A percentile compares a stretch with the other conserved stretches of the same genome.
Conservation (phyloP, 768 basidiomycete species). For the Clathrus columnatus region DNA sequence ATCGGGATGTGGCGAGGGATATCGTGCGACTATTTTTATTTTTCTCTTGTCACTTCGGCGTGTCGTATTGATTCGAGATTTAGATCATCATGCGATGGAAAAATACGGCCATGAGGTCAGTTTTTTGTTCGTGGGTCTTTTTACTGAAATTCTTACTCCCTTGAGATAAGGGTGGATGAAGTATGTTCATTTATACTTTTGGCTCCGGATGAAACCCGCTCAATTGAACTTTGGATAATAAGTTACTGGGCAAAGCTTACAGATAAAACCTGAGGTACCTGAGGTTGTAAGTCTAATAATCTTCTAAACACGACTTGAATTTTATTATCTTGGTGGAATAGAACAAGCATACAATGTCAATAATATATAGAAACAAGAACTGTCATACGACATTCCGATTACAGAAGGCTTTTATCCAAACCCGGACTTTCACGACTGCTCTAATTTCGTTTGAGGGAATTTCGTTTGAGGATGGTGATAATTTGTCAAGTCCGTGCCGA, state of each 20-base stretch:
- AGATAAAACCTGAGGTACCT: conserved; percentile 55
- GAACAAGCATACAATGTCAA: conserved; percentile 43
- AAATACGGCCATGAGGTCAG: conserved; percentile 44
- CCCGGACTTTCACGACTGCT: conserved; percentile 55
- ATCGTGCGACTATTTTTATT: conserved; percentile 45
- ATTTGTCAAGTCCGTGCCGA: conserved; percentile 18
- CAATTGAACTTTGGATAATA: too few relatives aligned
- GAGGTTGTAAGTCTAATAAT: conserved; percentile 58
- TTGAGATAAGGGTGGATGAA: conserved; percentile 55
- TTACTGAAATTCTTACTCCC: neutral
- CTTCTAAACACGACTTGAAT: neutral
- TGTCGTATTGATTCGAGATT: neutral
- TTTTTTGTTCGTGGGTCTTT: neutral
- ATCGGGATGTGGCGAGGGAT: conserved; percentile 60
- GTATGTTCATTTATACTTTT: conserved; percentile 28
- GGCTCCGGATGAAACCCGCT: neutral
- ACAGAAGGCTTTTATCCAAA: conserved; percentile 54
- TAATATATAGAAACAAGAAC: conserved; percentile 41
- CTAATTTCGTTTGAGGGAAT: too few relatives aligned
- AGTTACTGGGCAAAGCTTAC: conserved; percentile 62
- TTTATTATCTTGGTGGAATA: conserved; percentile 33
- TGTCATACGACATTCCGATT: conserved; percentile 31
- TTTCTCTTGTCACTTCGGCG: neutral
- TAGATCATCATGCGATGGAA: conserved; percentile 59
- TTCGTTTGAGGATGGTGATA: conserved; percentile 35